Percentiles rank a stretch among this genome's conserved stretches.
Evolutionary conservation across 2,329 filamentous ascomycete genomes (phyloP).

Genomic region (Didymella sp.): DNA sequence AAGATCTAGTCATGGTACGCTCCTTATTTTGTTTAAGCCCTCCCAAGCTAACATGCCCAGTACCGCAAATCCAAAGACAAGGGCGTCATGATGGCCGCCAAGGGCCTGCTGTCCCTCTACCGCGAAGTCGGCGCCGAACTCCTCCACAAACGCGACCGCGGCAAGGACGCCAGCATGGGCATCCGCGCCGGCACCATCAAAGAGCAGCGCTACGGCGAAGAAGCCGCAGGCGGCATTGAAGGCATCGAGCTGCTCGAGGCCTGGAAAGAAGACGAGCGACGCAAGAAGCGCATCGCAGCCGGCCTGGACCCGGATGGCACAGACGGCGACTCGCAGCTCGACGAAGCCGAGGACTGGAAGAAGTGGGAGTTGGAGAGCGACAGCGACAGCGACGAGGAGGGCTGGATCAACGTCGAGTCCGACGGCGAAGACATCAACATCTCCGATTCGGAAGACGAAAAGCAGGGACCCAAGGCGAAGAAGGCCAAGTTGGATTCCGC

Average conservation of each 20-base stretch:
- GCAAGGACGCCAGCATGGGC: slow-evolving; percentile 87
- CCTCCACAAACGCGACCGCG: slow-evolving; percentile 86
- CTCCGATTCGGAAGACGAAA: slow-evolving; percentile 74
- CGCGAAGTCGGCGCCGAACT: slow-evolving; percentile 89
- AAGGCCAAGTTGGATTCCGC: slow-evolving; percentile 64
- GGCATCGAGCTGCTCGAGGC: slow-evolving; percentile 88
- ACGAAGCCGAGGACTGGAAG: slow-evolving; percentile 63
- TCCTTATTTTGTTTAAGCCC: no score
- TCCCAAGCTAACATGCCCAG: slow-evolving; percentile 1
- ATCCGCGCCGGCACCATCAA: slow-evolving; percentile 77
- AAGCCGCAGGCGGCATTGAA: slow-evolving; percentile 83
- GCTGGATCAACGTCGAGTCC: slow-evolving; percentile 90
- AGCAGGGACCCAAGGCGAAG: slow-evolving; percentile 62
- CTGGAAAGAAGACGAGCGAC: slow-evolving; percentile 91
- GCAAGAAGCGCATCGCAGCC: slow-evolving; percentile 72
- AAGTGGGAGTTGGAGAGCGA: slow-evolving; percentile 68
- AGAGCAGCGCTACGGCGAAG: slow-evolving; percentile 82
- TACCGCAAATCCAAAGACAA: slow-evolving; percentile 99
- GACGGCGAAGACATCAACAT: slow-evolving; percentile 79
- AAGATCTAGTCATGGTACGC: slow-evolving; percentile 80
- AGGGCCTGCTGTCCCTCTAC: slow-evolving; percentile 88
- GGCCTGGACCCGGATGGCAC: slow-evolving; percentile 68
- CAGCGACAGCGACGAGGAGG: slow-evolving; percentile 70
- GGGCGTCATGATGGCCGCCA: slow-evolving; percentile 98
- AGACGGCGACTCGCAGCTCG: slow-evolving; percentile 66